Evolutionary conservation across 371 early-diverging fungal genomes (phyloP).

Genomic region (Mortierella sp.): DNA sequence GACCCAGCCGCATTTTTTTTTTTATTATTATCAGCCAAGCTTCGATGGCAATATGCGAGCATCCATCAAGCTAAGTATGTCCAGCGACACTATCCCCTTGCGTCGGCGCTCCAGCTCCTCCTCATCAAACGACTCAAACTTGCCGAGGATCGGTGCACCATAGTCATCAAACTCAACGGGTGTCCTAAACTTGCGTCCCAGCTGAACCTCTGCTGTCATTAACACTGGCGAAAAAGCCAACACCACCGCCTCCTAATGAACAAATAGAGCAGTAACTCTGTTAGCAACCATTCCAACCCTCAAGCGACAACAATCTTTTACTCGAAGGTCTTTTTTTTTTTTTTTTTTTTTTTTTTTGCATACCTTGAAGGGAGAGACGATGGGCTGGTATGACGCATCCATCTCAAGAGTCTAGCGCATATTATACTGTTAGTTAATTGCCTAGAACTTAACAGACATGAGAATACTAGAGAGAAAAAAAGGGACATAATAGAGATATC

Average conservation of each 20-base stretch:
- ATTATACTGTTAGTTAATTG: too few species aligned
- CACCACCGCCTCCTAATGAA: constrained; percentile 33
- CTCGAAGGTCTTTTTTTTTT: too few species aligned
- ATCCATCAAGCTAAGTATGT: constrained; percentile 26
- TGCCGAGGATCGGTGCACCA: constrained; percentile 36
- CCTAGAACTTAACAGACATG: too few species aligned
- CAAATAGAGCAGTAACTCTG: background rate
- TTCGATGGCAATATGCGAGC: constrained; percentile 22
- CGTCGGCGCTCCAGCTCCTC: constrained; percentile 25
- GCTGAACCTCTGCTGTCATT: constrained; percentile 27
- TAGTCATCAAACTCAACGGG: constrained; percentile 17
- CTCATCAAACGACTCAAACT: constrained; percentile 46
- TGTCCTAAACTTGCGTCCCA: constrained; percentile 29
- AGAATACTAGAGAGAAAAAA: too few species aligned
- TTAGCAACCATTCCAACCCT: background rate
- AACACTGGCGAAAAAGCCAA: constrained; percentile 14
- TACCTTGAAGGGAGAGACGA: constrained; percentile 49
- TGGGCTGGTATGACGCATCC: constrained; percentile 28
- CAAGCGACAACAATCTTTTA: too few species aligned
- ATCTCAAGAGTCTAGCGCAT: constrained; percentile 34
- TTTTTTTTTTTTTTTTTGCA: background rate
- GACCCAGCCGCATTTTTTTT: background rate
- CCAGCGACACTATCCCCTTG: constrained; percentile 28
- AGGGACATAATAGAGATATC: too few species aligned
- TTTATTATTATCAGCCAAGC: background rate